These are phyloP conservation scores for Pyricularia pennisetigena DNA, from an alignment of 2,329 filamentous ascomycete genomes.

Conservation along the genomic window DNA sequence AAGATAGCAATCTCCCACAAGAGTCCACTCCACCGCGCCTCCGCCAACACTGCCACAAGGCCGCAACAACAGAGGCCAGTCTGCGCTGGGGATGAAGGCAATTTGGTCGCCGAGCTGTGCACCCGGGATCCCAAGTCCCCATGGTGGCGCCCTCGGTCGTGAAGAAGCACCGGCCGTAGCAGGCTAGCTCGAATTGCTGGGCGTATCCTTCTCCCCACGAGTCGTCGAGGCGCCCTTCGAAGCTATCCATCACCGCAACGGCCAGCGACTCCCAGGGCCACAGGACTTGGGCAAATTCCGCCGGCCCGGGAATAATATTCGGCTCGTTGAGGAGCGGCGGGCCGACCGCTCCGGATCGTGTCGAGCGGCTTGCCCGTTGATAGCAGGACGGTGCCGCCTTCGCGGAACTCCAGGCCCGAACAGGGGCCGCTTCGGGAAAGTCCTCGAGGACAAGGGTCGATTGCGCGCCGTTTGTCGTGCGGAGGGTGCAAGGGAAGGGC, in stretches of 20 bases:
- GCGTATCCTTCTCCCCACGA: not conserved
- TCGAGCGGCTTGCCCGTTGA: not conserved
- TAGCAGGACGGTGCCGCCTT: not conserved
- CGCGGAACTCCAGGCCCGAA: not conserved
- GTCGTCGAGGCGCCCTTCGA: not conserved
- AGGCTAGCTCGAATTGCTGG: not conserved
- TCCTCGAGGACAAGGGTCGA: not conserved
- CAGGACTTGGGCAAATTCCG: not conserved
- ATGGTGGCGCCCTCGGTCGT: not conserved
- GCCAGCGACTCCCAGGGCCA: not conserved
- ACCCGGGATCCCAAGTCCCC: not conserved
- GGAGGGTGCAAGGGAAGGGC: not conserved
- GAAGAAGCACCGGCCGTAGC: not conserved
- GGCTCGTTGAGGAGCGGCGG: not conserved
- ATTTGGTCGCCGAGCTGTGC: not conserved
- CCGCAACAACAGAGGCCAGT: not conserved
- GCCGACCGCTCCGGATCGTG: not conserved
- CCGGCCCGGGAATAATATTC: not conserved
- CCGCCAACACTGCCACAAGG: not conserved
- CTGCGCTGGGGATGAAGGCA: not conserved
- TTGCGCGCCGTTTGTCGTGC: not conserved
- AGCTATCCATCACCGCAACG: not conserved
- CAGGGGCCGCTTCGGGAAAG: not conserved
- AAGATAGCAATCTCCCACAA: not conserved
- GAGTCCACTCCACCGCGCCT: not conserved